These are phyloP conservation scores for Taphrina wiesneri DNA, from an alignment of 1,139 yeast genomes.

Conservation along the genomic window DNA sequence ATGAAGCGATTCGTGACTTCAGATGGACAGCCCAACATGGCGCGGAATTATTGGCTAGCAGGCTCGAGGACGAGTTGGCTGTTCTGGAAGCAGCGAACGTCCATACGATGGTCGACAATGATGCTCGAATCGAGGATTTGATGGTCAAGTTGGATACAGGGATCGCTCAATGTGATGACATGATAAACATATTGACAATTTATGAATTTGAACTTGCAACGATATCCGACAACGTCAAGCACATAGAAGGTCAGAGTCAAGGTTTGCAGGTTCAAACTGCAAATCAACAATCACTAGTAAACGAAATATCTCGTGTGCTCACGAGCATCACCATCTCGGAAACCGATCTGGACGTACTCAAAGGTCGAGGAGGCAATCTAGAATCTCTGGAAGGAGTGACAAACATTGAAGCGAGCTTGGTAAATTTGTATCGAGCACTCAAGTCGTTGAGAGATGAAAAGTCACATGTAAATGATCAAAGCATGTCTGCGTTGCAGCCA, in stretches of 20 bases:
- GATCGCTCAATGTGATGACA: conserved; percentile 56
- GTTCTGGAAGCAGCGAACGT: conserved; percentile 60
- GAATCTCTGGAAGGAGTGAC: conserved; percentile 53
- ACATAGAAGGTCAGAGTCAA: conserved; percentile 72
- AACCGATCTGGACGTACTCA: conserved; percentile 55
- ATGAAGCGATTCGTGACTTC: conserved; percentile 57
- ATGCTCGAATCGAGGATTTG: conserved; percentile 51
- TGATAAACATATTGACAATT: conserved; percentile 58
- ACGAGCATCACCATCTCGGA: conserved; percentile 68
- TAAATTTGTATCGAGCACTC: conserved; percentile 65
- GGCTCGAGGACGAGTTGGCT: conserved; percentile 57
- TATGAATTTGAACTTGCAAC: conserved; percentile 62
- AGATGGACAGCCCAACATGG: conserved; percentile 72
- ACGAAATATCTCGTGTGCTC: conserved; percentile 66
- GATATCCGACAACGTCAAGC: conserved; percentile 65
- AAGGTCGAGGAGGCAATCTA: conserved; percentile 50
- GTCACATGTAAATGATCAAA: conserved; percentile 41
- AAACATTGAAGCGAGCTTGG: conserved; percentile 59
- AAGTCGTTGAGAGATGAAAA: conserved; percentile 50
- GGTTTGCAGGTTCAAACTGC: conserved; percentile 84
- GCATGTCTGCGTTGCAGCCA: conserved; percentile 48
- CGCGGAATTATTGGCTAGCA: conserved; percentile 57
- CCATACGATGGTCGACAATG: conserved; percentile 52
- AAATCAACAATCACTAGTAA: conserved; percentile 72
- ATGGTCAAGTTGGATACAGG: conserved; percentile 52